Evolutionary conservation across 192 early-diverging fungal species (phyloP), one percentile per base, ranked within the genome.

Genomic region (Coemansia sp.): DNA sequence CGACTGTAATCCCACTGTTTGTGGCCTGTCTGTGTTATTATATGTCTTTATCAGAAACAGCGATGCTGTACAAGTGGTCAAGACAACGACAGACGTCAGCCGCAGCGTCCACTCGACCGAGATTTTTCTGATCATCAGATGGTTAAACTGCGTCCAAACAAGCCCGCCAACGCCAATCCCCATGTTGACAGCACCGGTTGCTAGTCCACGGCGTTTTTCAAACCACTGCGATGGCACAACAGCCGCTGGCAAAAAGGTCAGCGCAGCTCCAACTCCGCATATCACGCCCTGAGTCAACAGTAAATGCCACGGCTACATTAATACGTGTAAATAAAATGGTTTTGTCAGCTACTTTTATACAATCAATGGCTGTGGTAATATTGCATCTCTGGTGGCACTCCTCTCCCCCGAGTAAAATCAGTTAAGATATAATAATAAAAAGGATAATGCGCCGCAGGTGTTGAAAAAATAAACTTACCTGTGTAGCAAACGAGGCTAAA

Each of bases 81-180:
- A 42, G 20, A 74, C 71, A 31, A 83, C 69, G 16, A 86, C 69
- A 3, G 84, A 83, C 28, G 85, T 83, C 10, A 90, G 68, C 2
- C 91, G 84, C 22, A 93, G 69, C 32, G 86, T 82, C 88, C 89
- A 90, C 5, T 60, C 48, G 20, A 82, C 71, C 1, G 88, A 91
- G 14, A 89, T 42, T 7, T 48, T 63, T 28, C 75, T 71, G 30
- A 92, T 80, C 12, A 92, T 76, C 30, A 69, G 32, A 28, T 83
- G 84, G 61, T 83, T 82, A 25, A 91, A 71, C n/a, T 85, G 84
- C 1, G 86, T 77, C 63, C 90, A 75, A 20, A 85, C 79, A 8
- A 93, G 72, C 1, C 90, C 91, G 42, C 92, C 92, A 52, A 91
- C 67, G 17, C 92, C 92, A 10, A 85, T 80, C 3, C 92, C 92